These are phyloP conservation scores for Acacia pycnantha DNA, from an alignment of 331 rosid species.

Conservation along the genomic window DNA sequence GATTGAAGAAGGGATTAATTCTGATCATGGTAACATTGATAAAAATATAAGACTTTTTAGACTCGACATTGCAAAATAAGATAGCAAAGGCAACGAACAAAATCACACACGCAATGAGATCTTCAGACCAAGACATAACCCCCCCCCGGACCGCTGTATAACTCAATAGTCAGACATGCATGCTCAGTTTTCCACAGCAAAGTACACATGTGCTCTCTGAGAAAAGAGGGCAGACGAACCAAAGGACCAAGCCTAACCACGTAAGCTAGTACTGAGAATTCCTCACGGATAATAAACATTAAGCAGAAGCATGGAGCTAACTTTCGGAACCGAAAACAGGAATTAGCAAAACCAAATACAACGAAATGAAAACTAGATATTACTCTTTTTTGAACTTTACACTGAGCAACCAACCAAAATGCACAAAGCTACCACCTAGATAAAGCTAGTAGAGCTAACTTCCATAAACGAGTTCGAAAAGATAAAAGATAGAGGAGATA, in stretches of 20 bases:
- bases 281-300: background rate
- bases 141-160: background rate
- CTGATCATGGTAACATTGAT: background rate
- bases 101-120: background rate
- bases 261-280: background rate
- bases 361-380: background rate
- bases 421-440: background rate
- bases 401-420: constrained; percentile 2
- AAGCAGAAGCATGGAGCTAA: background rate
- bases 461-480: background rate
- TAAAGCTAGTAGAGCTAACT: background rate
- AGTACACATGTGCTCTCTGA: background rate
- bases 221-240: constrained; percentile 1
- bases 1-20: background rate
- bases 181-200: constrained; percentile 5
- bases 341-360: background rate
- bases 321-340: background rate
- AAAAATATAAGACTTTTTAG: background rate
- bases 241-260: constrained; percentile 25
- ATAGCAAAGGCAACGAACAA: background rate
- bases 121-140: background rate
- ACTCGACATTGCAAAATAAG: background rate
- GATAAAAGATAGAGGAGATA: background rate
- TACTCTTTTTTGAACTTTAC: background rate
- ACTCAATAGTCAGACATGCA: constrained; percentile 21